A percentile compares a stretch with the other conserved stretches of the same genome.
These are phyloP conservation scores for Hevea brasiliensis DNA, from an alignment of 345 rosid species.

Conservation along the genomic window DNA sequence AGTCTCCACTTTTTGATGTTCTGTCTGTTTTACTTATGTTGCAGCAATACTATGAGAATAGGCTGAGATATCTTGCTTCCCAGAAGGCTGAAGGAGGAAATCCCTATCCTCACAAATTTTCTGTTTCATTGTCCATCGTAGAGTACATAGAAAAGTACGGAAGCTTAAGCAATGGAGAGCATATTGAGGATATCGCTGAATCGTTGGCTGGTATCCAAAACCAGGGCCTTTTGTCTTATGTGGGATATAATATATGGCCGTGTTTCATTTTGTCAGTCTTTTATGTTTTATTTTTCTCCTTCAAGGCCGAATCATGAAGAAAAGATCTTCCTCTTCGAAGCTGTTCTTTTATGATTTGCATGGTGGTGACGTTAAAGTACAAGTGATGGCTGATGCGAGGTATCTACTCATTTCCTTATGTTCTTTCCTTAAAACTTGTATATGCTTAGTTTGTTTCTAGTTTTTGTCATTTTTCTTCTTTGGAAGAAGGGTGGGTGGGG, in stretches of 20 bases:
- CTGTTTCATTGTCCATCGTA: conserved; percentile 50
- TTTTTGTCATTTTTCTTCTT: neutral
- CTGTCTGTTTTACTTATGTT: conserved; percentile 15
- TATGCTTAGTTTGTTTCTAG: neutral
- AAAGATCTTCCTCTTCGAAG: conserved; percentile 81
- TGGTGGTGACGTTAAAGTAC: conserved; percentile 70
- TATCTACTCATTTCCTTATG: conserved; percentile 15
- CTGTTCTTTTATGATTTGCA: conserved; percentile 89
- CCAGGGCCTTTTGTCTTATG: neutral
- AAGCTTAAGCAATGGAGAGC: conserved; percentile 63
- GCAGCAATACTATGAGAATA: conserved; percentile 91
- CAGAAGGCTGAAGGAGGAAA: conserved; percentile 70
- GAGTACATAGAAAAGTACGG: conserved; percentile 65
- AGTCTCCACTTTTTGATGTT: neutral
- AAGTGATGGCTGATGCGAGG: conserved; percentile 98
- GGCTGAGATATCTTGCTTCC: conserved; percentile 62
- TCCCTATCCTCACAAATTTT: conserved; percentile 88
- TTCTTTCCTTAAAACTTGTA: neutral
- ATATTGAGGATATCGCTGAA: conserved; percentile 53
- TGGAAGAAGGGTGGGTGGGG: neutral
- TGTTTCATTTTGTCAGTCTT: neutral
- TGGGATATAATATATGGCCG: neutral
- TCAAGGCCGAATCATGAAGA: conserved; percentile 89
- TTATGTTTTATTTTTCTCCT: conserved; percentile 12
- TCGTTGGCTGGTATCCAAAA: conserved; percentile 66